A percentile compares a stretch with the other conserved stretches of the same genome.
These are phyloP conservation scores for Ochromonas danica DNA, from an alignment of 108 stramenopile species.

Conservation along the genomic window DNA sequence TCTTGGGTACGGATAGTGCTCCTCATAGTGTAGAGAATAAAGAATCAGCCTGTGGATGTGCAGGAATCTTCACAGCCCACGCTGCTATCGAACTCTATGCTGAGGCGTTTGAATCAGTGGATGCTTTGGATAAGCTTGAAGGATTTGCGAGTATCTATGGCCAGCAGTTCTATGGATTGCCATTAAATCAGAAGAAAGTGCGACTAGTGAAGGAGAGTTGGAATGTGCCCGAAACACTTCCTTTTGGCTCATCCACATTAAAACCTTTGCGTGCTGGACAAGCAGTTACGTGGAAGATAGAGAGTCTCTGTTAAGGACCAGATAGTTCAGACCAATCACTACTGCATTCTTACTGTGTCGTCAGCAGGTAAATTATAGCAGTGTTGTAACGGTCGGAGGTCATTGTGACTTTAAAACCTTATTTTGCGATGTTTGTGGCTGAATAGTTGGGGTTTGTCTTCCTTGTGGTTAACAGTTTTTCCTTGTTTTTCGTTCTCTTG, in stretches of 20 bases:
- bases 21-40: slow-evolving; percentile 81
- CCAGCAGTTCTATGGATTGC: slow-evolving; percentile 86
- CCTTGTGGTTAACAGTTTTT: no score
- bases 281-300: slow-evolving; percentile 21
- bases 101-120: slow-evolving; percentile 82
- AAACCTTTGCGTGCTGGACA: slow-evolving; percentile 14
- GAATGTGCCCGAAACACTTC: slow-evolving; percentile 72
- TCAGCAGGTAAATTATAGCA: no score
- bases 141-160: slow-evolving; percentile 80
- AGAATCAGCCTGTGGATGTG: slow-evolving; percentile 84
- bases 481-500: no score
- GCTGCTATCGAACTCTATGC: slow-evolving; percentile 90
- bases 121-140: slow-evolving; percentile 80
- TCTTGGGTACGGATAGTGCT: slow-evolving; percentile 95
- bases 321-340: no score
- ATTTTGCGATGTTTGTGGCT: no score
- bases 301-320: no score
- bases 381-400: no score
- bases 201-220: slow-evolving; percentile 72
- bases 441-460: no score
- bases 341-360: no score
- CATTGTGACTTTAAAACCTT: no score
- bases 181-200: slow-evolving; percentile 63
- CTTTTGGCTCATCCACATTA: slow-evolving; percentile 61
- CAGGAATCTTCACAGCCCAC: slow-evolving; percentile 92